phyloP scores from a whole-genome alignment of 257 asterid species.

The Ajuga chamaepitys region DNA sequence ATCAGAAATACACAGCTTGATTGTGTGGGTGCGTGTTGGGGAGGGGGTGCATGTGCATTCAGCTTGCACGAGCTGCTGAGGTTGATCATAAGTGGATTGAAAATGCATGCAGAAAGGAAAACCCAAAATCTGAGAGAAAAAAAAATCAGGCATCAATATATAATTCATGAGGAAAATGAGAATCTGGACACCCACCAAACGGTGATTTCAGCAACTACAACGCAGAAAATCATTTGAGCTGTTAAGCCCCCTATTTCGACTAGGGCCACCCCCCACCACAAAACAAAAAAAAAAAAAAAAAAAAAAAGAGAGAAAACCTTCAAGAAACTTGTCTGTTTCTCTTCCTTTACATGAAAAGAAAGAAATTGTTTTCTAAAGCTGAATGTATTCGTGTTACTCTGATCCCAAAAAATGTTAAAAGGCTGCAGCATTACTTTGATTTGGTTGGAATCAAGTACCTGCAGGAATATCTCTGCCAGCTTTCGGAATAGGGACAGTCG shows the following conservation, averaged over 20 bases:
- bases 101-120: not conserved
- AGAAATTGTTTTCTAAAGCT: not conserved
- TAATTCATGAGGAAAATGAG: no score
- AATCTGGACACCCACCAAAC: no score
- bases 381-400: not conserved
- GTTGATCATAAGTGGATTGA: not conserved
- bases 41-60: not conserved
- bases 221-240: no score
- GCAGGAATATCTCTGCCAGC: conserved; percentile 79
- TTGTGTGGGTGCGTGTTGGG: not conserved
- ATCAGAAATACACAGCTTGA: not conserved
- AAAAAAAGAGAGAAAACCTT: not conserved
- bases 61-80: not conserved
- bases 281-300: no score
- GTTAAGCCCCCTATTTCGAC: no score
- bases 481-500: conserved; percentile 66
- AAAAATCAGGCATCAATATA: not conserved
- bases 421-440: no score
- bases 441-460: conserved; percentile 41
- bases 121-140: not conserved
- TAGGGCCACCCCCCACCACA: no score
- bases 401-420: no score
- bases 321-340: not conserved
- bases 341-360: not conserved
- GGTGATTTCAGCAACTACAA: no score